Evolutionary conservation across 192 early-diverging fungal genomes (phyloP), one percentile per base, ranked within the genome.

Genomic region (Phlyctochytrium planicorne): DNA sequence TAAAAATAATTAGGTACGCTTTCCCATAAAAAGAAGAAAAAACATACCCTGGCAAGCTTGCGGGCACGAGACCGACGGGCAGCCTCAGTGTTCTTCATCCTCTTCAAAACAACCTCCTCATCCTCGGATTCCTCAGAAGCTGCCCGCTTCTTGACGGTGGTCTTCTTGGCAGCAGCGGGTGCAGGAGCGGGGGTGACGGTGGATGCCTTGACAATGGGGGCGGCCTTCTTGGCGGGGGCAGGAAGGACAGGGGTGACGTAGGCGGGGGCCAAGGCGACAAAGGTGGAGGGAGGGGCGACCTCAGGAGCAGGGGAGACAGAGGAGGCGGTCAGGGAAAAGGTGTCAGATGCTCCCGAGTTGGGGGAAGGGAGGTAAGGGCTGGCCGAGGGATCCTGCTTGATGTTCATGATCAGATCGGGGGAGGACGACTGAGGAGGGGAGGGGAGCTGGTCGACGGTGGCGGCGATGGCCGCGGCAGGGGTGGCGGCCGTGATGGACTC

Each of bases 51-150:
- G 66, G 88, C 85, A 27, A 93, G 80, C 81, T 95, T 94, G 69
- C 91, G 87, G 68, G 88, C 82, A 32, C 94, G 88, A 34, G 92
- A 94, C 65, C 93, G 87, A 50, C 93, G 89, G 0, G 94, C 94
- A 14, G 94, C 93, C 70, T 94, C 93, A 0, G 94, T 96, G 81
- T 96, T 74, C 27, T 56, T 37, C 23, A 30, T 6, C 27, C 73
- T 68, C 34, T 73, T 73, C 23, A 33, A 12, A 14, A 34, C 55
- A 27, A 60, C 40, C n/a, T 69, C 40, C 6, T 47, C 40, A 20
- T 47, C 40, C 40, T 47, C 40, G 20, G 40, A 47, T 6, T 47
- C 40, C 10, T 47, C 40, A 47, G 10, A 6, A 6, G 40, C 40
- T 20, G 40, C 10, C 10, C 40, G 40, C 40, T 47, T 47, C 40